A percentile compares a stretch with the other conserved stretches of the same genome.
Conservation (phyloP, 305 asterid species). For the Solanum hybrid region DNA sequence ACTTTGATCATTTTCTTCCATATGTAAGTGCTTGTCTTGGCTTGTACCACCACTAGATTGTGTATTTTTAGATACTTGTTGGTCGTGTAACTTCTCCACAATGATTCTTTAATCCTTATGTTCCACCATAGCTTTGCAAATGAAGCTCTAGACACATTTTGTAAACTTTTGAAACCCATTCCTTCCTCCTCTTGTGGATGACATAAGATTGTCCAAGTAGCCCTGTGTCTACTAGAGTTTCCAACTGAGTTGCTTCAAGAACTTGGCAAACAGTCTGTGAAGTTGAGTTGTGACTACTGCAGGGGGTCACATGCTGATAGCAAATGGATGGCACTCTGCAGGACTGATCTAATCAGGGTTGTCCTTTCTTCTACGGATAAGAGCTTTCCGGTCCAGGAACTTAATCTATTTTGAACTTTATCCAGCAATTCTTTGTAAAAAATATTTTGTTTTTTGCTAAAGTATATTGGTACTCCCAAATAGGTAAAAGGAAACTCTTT, state of each 20-base stretch:
- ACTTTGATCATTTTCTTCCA: not conserved
- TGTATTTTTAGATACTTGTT: not conserved
- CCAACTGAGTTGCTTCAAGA: not conserved
- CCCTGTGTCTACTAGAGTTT: not conserved
- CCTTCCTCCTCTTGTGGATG: not conserved
- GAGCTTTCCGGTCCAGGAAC: not conserved
- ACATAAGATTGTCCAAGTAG: not conserved
- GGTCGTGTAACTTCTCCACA: not conserved
- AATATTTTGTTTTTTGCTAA: not conserved
- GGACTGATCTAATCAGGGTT: not conserved
- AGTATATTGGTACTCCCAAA: not conserved
- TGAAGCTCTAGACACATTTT: not conserved
- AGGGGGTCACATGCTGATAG: not conserved
- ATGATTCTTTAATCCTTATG: not conserved
- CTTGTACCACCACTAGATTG: not conserved
- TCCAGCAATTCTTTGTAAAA: not conserved
- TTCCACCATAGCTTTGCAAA: not conserved
- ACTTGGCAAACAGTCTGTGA: not conserved
- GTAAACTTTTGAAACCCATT: not conserved
- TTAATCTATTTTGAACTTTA: not conserved
- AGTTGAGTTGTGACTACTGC: not conserved
- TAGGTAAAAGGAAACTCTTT: not conserved
- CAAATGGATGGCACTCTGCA: not conserved
- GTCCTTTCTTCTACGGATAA: not conserved
- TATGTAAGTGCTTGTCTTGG: not conserved